phyloP scores from a whole-genome alignment of 495 filamentous ascomycete genomes.

The Niebla homalea region DNA sequence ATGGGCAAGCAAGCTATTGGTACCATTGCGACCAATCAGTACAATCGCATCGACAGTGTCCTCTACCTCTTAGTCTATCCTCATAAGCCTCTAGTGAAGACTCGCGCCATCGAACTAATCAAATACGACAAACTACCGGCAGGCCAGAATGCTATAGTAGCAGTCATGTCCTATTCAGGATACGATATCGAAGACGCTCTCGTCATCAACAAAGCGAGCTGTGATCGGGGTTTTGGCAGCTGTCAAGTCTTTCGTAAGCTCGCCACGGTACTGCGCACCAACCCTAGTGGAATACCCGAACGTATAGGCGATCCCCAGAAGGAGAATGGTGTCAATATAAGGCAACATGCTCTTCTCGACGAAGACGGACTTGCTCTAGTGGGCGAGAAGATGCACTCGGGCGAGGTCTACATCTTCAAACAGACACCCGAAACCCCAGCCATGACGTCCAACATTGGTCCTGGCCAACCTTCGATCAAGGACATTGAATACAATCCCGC shows the following conservation, averaged over 20 bases:
- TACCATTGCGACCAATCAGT: conserved; percentile 93
- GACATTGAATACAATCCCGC: conserved; percentile 49
- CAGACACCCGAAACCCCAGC: conserved; percentile 58
- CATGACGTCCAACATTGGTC: conserved; percentile 40
- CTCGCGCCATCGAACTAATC: conserved; percentile 87
- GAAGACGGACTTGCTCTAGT: conserved; percentile 72
- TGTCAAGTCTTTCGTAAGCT: conserved; percentile 94
- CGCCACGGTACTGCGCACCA: conserved; percentile 59
- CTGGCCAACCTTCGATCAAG: conserved; percentile 30
- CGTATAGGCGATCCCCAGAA: conserved; percentile 45
- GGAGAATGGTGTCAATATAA: conserved; percentile 47
- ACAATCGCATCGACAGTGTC: conserved; percentile 86
- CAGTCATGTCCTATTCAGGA: conserved; percentile 97
- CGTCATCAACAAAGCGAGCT: conserved; percentile 88
- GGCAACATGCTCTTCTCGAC: conserved; percentile 63
- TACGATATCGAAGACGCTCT: conserved; percentile 99
- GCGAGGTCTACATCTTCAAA: conserved; percentile 82
- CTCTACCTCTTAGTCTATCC: conserved; percentile 96
- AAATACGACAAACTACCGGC: conserved; percentile 97
- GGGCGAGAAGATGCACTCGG: conserved; percentile 55
- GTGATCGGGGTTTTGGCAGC: conserved; percentile 85
- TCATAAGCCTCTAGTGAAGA: conserved; percentile 94
- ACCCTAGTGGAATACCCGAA: conserved; percentile 68
- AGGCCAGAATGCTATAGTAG: conserved; percentile 91
- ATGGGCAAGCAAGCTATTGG: conserved; percentile 99